Base-by-base conservation (phyloP, 441 rosid genomes). In the Syzygium syzygioides region DNA sequence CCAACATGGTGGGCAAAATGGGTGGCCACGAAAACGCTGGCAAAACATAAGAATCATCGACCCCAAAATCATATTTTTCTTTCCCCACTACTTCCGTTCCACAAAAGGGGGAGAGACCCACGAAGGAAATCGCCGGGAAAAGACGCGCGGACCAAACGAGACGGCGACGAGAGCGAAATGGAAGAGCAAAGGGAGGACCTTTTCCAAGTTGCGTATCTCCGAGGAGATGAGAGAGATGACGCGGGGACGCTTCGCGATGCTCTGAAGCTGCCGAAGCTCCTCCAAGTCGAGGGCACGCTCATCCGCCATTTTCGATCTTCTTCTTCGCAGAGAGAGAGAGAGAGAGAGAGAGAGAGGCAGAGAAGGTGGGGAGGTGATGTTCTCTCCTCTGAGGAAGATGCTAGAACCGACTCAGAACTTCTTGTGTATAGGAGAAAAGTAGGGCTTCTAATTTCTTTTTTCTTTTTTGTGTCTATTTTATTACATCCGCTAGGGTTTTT, bases 231-330 rank as follows among this genome's bases (percentile, higher is more conserved):
- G 91, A 87, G 93, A 94, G 83, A 94, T 88, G 57, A 95, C 92
- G 15, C 95, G 94, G 85, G 98, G 99, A 83, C 99, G 93, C 92
- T 96, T 96, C 14, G 98, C 97, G 80, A 95, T 85, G 93, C 89
- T 94, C 79, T 93, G 96, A 18, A 97, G 92, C 26, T 95, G 95
- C 90, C 87, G 96, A 2, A 97, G 96, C 93, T 97, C 99, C 76
- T 90, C 95, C 94, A 97, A 92, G 91, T 96, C 99, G 80, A 96
- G 89, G 26, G 90, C 90, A 76, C 92, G 28, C 28, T 95, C 95
- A 30, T 95, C 97, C 30, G 97, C 98, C 99, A 96, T 96, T 86
- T 62, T 26, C 76, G 52, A 41, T 25, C 53, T 76, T 23, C 83
- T 41, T 0, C 53, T 18, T 45, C 83, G 37, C n/a, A 62, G 37